These are phyloP conservation scores for Phyllosticta citrichinensis DNA, from an alignment of 2,329 filamentous ascomycete genomes.

Conservation along the genomic window DNA sequence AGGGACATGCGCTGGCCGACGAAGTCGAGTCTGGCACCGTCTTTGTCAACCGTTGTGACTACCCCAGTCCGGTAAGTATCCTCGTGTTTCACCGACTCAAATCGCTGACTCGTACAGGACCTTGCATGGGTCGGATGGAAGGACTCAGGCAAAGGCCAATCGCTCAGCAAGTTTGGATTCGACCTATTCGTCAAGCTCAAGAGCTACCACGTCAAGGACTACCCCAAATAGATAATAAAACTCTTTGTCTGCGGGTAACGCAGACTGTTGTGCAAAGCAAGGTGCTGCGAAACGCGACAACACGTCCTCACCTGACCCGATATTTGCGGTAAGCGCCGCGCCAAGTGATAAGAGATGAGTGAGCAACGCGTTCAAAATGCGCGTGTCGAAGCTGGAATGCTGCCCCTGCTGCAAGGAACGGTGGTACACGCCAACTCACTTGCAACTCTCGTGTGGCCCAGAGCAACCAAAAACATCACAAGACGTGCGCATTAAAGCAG, in stretches of 20 bases:
- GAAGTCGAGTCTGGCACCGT: conserved; percentile 87
- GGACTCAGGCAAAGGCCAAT: conserved; percentile 87
- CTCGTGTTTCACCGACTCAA: conserved; percentile 17
- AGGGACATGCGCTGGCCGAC: conserved; percentile 66
- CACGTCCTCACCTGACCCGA: conserved; percentile 18
- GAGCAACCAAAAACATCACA: conserved; percentile 3
- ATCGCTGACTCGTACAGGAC: conserved; percentile 45
- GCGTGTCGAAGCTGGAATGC: conserved; percentile 11
- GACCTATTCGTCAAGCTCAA: conserved; percentile 95
- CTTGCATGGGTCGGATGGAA: conserved; percentile 98
- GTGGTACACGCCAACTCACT: conserved; percentile 1
- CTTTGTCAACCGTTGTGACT: conserved; percentile 92
- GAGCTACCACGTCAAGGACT: conserved; percentile 87
- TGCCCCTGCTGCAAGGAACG: conserved; percentile 16
- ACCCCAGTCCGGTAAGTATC: conserved; percentile 70
- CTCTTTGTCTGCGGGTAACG: neutral
- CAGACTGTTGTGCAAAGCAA: conserved; percentile 3
- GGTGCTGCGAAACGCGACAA: conserved; percentile 10
- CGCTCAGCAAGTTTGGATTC: conserved; percentile 80
- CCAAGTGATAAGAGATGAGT: conserved; percentile 7
- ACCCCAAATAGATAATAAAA: conserved; percentile 39
- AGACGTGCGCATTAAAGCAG: neutral
- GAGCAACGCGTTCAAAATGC: conserved; percentile 8
- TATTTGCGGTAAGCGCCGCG: conserved; percentile 8
- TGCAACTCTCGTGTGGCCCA: no score